Base-by-base conservation (phyloP, 2,329 filamentous ascomycete species). In the Apiospora arundinis region DNA sequence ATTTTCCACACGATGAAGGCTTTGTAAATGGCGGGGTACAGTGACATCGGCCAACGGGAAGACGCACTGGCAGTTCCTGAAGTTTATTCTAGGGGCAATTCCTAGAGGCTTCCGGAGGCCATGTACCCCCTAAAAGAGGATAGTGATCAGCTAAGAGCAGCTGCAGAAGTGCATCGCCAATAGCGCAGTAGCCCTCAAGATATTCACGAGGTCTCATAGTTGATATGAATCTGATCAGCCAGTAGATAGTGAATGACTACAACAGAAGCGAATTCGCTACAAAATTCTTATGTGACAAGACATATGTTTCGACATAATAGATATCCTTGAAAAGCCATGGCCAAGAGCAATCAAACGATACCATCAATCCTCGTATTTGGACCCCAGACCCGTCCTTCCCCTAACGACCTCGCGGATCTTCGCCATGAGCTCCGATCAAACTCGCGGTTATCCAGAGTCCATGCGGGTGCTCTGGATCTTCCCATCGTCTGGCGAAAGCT, bases 321-420 rank as follows among this genome's bases (percentile, higher is more conserved):
- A 16, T 32, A 32, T 32, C 32, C 9, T 42, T 2, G 40, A 11
- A 21, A 37, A 16, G 8, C 25, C 1, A 60, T 60, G 52, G 52
- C 52, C 52, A 60, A 14, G 2, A 18, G 4, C 4, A 56, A 32
- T 7, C 32, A 42, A 42, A 5, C 1, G 14, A 18, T 70, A 46
- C 71, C 74, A 28, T 74, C 74, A 0, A 56, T 75, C 2, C 28
- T 75, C 28, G 72, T 74, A 23, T 75, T 75, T 48, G 74, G 74
- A 23, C 72, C 73, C 9, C 74, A 75, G 23, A 71, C 68, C 44
- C 69, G 67, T 40, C 63, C 72, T 48, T 69, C 72, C 2, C 48
- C 69, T 0, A 67, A 71, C 21, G 67, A 70, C 12, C 37, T 74
- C 18, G 66, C 60, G 16, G 69, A 71, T 16, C 14, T 74, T 18